These are phyloP conservation scores for Acanthamoeba royreba DNA, from an alignment of 208 protist species.

Conservation along the genomic window DNA sequence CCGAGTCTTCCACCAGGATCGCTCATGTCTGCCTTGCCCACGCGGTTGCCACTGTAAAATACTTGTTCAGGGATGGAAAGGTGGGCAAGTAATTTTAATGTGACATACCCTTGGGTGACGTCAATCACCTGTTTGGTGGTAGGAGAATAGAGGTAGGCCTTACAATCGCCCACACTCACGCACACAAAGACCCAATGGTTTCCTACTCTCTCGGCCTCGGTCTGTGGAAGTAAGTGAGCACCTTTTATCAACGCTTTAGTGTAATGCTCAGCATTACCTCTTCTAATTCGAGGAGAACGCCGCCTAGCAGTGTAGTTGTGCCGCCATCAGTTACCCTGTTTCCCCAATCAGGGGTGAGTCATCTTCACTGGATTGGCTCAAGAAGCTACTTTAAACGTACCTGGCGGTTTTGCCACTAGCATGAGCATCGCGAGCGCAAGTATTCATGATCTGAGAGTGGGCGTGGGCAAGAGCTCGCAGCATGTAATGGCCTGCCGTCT, in stretches of 20 bases:
- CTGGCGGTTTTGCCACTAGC: neutral
- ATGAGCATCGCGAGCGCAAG: neutral
- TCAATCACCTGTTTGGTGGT: slow-evolving; percentile 46
- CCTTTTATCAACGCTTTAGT: neutral
- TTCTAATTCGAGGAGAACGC: slow-evolving; percentile 18
- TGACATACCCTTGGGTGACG: slow-evolving; percentile 51
- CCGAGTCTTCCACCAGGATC: slow-evolving; percentile 69
- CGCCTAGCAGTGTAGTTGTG: slow-evolving; percentile 37
- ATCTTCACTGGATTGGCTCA: neutral
- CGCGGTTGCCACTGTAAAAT: neutral
- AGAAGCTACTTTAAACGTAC: neutral
- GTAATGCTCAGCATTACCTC: neutral
- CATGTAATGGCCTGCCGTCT: slow-evolving; percentile 31
- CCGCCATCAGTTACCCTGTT: neutral
- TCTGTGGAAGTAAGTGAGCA: neutral
- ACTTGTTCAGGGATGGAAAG: neutral
- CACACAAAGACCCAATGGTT: slow-evolving; percentile 61
- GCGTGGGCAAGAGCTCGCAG: neutral
- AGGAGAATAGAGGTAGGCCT: slow-evolving; percentile 55
- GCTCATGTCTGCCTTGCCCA: slow-evolving; percentile 44
- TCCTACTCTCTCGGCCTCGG: neutral
- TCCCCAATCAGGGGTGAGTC: too few species aligned
- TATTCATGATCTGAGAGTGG: slow-evolving; percentile 6
- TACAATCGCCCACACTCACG: slow-evolving; percentile 67
- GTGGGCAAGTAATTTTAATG: neutral